Percentiles rank a stretch among this genome's conserved stretches.
These are phyloP conservation scores for Colletotrichum karsti DNA, from an alignment of 2,329 filamentous ascomycete genomes.

Conservation along the genomic window DNA sequence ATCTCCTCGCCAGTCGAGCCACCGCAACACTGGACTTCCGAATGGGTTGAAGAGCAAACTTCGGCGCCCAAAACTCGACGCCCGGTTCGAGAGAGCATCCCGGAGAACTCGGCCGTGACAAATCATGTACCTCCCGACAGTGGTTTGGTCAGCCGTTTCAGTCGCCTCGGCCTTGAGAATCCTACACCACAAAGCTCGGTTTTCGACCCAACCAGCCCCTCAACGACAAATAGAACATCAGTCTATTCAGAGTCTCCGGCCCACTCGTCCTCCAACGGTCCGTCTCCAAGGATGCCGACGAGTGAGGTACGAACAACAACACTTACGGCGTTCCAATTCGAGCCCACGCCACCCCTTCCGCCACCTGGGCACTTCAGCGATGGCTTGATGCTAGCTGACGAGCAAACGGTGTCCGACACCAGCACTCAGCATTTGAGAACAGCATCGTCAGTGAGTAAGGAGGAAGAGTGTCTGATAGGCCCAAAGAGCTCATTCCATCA, in stretches of 20 bases:
- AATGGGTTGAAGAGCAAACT: constrained; percentile 17
- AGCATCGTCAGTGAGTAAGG: not conserved
- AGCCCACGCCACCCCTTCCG: not conserved
- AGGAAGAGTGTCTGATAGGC: constrained; percentile 34
- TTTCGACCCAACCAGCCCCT: constrained; percentile 16
- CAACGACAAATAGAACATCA: constrained; percentile 22
- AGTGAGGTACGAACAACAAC: constrained; percentile 10
- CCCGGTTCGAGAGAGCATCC: not conserved
- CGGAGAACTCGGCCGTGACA: constrained; percentile 3
- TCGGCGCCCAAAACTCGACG: not conserved
- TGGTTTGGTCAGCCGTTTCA: not conserved
- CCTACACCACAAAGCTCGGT: constrained; percentile 7
- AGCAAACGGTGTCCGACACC: not conserved
- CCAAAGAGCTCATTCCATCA: constrained; percentile 44
- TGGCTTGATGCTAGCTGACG: constrained; percentile 26
- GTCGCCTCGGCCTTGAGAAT: not conserved
- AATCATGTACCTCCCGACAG: not conserved
- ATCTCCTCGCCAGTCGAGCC: not conserved
- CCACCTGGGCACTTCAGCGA: constrained; percentile 3
- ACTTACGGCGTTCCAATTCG: not conserved
- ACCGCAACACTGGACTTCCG: not conserved
- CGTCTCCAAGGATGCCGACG: not conserved
- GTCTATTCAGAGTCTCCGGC: constrained; percentile 11
- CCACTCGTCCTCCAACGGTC: not conserved
- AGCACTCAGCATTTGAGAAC: not conserved